phyloP scores from a whole-genome alignment of 176 grass and related monocot species.

The Tillandsia fasciculata region DNA sequence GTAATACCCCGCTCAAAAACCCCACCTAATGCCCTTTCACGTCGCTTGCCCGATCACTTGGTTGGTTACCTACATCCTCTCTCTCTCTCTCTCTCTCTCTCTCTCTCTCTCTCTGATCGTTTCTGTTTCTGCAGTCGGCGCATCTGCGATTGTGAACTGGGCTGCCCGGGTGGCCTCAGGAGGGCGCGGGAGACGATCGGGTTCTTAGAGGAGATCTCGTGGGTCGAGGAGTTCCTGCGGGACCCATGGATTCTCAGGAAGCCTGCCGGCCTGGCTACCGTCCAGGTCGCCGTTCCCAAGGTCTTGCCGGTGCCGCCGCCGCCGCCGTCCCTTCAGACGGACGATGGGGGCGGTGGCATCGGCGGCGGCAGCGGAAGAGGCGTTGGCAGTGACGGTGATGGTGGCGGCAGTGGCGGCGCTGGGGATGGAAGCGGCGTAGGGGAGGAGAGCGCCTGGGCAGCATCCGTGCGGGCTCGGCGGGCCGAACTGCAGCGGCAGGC shows the following conservation, averaged over 20 bases:
- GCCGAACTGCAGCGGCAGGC: constrained; percentile 52
- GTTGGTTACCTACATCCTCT: constrained; percentile 2
- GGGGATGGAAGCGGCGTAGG: not conserved
- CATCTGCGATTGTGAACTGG: constrained; percentile 79
- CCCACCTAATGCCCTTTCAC: constrained; percentile 63
- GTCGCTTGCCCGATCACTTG: constrained; percentile 85
- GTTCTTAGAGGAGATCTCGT: constrained; percentile 26
- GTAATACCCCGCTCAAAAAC: not conserved
- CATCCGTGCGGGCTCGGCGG: constrained; percentile 18
- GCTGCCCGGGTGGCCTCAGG: constrained; percentile 27
- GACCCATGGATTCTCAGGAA: constrained; percentile 56
- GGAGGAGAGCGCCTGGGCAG: not conserved
- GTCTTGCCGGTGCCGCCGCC: constrained; percentile 17
- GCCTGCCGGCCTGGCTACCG: constrained; percentile 3
- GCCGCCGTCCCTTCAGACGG: not conserved
- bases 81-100: not conserved
- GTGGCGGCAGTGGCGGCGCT: not conserved
- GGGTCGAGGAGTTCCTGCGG: constrained; percentile 51
- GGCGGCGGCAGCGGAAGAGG: not conserved
- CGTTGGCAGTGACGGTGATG: not conserved
- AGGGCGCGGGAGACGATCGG: not conserved
- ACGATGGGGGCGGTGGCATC: not conserved
- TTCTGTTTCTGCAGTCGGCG: constrained; percentile 39
- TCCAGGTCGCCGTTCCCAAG: constrained; percentile 64
- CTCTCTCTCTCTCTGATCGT: not conserved